Percentiles rank a stretch among this genome's conserved stretches.
Evolutionary conservation across 2,329 filamentous ascomycete species (phyloP).

Genomic region (Aspergillus aculeatinus): DNA sequence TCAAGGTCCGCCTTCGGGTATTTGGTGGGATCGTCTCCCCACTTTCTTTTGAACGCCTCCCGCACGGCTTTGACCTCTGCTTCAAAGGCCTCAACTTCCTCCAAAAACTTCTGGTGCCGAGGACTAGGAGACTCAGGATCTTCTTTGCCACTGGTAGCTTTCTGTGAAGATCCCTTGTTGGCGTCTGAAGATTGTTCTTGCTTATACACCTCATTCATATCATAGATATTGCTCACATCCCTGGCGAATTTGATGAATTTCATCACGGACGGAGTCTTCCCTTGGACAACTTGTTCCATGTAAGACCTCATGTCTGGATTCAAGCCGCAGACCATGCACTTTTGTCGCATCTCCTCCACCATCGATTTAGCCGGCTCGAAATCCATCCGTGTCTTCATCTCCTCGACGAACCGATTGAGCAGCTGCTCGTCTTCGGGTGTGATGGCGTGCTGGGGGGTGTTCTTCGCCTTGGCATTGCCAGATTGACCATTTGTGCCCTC

Average conservation of each 20-base stretch:
- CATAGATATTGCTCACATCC: not conserved
- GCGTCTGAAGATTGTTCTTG: too few relatives aligned
- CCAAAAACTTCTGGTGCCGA: too few relatives aligned
- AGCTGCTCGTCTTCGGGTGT: slow-evolving; percentile 57
- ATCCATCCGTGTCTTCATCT: slow-evolving; percentile 60
- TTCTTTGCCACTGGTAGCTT: too few relatives aligned
- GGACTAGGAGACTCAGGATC: too few relatives aligned
- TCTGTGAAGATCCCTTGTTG: too few relatives aligned
- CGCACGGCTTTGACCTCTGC: too few relatives aligned
- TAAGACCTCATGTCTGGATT: not conserved
- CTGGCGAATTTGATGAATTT: slow-evolving; percentile 60
- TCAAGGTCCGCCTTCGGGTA: too few relatives aligned
- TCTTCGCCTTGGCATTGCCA: slow-evolving; percentile 42
- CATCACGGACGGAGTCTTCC: slow-evolving; percentile 51
- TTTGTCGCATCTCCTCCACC: not conserved
- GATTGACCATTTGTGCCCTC: slow-evolving; percentile 34
- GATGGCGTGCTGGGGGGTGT: slow-evolving; percentile 46
- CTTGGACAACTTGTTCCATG: slow-evolving; percentile 46
- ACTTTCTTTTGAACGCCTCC: too few relatives aligned
- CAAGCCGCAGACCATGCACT: not conserved
- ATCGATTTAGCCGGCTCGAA: not conserved
- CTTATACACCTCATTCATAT: not conserved
- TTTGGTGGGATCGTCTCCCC: too few relatives aligned
- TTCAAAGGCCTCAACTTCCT: too few relatives aligned
- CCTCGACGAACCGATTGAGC: slow-evolving; percentile 57